Evolutionary conservation across 352 stramenopile genomes (phyloP), one percentile per base, ranked within the genome.

Genomic region (Globisporangium solare): DNA sequence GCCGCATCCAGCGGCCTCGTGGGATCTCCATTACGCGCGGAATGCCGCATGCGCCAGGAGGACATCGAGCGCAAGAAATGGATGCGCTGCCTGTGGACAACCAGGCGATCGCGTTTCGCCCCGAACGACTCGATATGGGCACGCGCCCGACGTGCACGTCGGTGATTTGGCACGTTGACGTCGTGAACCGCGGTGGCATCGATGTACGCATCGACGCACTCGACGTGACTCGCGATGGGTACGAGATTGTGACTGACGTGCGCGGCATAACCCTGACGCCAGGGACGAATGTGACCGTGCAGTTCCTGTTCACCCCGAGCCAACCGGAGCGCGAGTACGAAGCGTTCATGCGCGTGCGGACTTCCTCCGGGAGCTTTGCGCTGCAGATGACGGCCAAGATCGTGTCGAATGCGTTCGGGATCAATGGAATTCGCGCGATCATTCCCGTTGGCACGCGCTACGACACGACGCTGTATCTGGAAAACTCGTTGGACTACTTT

Each of bases 321-420:
- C 54, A 71, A 22, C 63, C 60, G 18, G 51, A 66, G 37, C 47
- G 59, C 11, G 51, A 67, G 40, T 58, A 50, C 15, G 60, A 71
- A 15, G 55, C 65, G 18, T 69, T 62, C 55, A 63, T 86, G 37
- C 63, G 75, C 15, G 45, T 89, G 5, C 53, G 66, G 8, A 86
- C 79, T 15, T 77, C 79, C 3, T 70, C 67, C 1, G 79, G 79
- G 2, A 47, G 73, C 31, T 83, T 89, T 48, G 51, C 67, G 15
- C 39, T 86, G 54, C 70, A 1, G 70, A 83, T 51, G 52, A 56
- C 17, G 63, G 70, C 54, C 40, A 73, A 24, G 17, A 63, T 76
- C 20, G 51, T 47, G 27, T 27, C 60, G 0, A 81, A 79, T 60
- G 40, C 54, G 6, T 68, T 73, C 52, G 69, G 65, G 10, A 49